Conservation (phyloP, 805 yeast species). For the Millerozyma miso region DNA sequence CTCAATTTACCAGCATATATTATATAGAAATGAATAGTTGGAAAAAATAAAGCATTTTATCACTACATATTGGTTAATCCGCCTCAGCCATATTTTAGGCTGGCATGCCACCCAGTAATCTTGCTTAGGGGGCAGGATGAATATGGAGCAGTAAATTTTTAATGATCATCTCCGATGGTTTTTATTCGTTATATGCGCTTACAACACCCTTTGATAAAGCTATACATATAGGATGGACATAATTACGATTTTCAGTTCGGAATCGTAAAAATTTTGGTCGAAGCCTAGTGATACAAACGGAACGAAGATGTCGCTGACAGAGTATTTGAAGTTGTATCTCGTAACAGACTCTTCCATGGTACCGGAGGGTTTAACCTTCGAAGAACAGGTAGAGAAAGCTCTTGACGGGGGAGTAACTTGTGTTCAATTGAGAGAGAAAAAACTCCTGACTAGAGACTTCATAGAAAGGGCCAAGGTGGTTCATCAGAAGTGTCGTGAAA, state of each 20-base stretch:
- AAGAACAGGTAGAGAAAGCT: slow-evolving; percentile 60
- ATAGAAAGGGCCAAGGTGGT: slow-evolving; percentile 56
- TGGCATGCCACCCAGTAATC: too few species aligned
- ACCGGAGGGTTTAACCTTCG: slow-evolving; percentile 48
- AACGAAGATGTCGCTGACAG: neutral
- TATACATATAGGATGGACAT: neutral
- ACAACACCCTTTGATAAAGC: neutral
- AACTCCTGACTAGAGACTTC: slow-evolving; percentile 63
- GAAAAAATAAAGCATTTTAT: too few species aligned
- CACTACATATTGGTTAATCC: too few species aligned
- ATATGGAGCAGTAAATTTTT: too few species aligned
- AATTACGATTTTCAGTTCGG: neutral
- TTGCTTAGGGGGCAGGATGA: too few species aligned
- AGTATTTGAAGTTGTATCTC: slow-evolving; percentile 62
- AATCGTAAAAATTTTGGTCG: too few species aligned
- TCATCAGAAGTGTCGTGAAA: slow-evolving; percentile 55
- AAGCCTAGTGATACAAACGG: too few species aligned
- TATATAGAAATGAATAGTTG: too few species aligned
- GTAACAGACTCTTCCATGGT: slow-evolving; percentile 79
- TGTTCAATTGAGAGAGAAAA: slow-evolving; percentile 81
- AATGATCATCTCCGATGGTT: slow-evolving; percentile 3
- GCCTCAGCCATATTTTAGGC: too few species aligned
- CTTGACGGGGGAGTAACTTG: slow-evolving; percentile 71
- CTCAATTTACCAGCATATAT: too few species aligned
- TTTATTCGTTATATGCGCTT: neutral